A percentile compares a stretch with the other conserved stretches of the same genome.
phyloP scores from a whole-genome alignment of 345 rosid genomes.

The Tarenaya hassleriana region DNA sequence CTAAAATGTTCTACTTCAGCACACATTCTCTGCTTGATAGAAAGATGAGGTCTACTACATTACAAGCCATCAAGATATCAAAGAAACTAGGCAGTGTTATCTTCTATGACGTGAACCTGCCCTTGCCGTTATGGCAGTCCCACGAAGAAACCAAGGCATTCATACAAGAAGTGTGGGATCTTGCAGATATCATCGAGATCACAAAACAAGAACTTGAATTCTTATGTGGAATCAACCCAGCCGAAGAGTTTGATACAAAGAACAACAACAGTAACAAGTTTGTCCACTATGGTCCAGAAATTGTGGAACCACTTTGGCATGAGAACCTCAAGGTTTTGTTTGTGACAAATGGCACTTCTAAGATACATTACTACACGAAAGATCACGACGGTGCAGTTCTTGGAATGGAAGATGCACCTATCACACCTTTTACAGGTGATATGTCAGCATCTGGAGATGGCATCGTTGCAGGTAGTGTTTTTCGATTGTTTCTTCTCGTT shows the following conservation, averaged over 20 bases:
- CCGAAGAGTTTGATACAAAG: slow-evolving; percentile 65
- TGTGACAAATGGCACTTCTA: slow-evolving; percentile 89
- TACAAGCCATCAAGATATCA: slow-evolving; percentile 62
- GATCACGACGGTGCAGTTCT: slow-evolving; percentile 67
- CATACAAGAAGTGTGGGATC: slow-evolving; percentile 65
- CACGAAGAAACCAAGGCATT: slow-evolving; percentile 59
- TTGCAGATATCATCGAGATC: slow-evolving; percentile 65
- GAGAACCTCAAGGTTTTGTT: slow-evolving; percentile 68
- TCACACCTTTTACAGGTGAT: slow-evolving; percentile 71
- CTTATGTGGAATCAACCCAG: slow-evolving; percentile 58
- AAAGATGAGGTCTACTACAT: slow-evolving; percentile 60
- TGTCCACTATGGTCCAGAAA: slow-evolving; percentile 57
- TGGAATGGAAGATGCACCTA: slow-evolving; percentile 77
- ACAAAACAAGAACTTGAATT: slow-evolving; percentile 93
- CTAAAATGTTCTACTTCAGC: slow-evolving; percentile 82
- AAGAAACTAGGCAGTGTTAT: slow-evolving; percentile 64
- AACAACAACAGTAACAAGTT: slow-evolving; percentile 58
- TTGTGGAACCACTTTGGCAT: slow-evolving; percentile 72
- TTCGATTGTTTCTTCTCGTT: background rate
- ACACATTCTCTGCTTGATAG: slow-evolving; percentile 74
- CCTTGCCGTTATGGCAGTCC: slow-evolving; percentile 80
- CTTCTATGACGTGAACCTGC: slow-evolving; percentile 81
- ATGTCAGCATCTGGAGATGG: slow-evolving; percentile 97
- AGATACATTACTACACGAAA: slow-evolving; percentile 76
- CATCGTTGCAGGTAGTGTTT: slow-evolving; percentile 76